phyloP scores from a whole-genome alignment of 2,329 filamentous ascomycete genomes.

The Fusarium graminum region DNA sequence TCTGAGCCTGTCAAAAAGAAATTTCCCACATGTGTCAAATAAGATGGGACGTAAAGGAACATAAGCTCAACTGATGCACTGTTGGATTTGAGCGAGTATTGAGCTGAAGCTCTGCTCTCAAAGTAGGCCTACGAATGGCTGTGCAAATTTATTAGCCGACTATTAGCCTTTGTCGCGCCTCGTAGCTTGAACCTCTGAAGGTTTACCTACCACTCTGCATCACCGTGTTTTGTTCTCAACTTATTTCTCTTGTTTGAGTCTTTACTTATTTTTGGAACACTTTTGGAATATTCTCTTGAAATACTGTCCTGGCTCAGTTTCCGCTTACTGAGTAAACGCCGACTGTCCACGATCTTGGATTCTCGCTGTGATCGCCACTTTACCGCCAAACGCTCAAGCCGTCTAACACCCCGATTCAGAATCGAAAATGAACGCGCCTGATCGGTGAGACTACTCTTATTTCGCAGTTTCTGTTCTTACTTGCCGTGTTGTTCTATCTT shows the following conservation, averaged over 20 bases:
- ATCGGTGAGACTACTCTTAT: slow-evolving; percentile 59
- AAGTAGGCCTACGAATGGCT: slow-evolving; percentile 4
- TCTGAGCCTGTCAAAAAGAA: slow-evolving; percentile 18
- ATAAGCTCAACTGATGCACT: neutral
- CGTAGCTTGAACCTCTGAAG: slow-evolving; percentile 26
- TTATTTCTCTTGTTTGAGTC: slow-evolving; percentile 9
- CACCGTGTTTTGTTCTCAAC: slow-evolving; percentile 33
- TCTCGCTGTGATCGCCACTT: slow-evolving; percentile 35
- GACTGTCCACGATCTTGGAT: slow-evolving; percentile 5
- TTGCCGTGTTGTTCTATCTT: neutral
- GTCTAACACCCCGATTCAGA: slow-evolving; percentile 11
- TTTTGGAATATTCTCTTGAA: neutral
- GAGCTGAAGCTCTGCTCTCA: neutral
- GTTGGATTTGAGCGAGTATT: neutral
- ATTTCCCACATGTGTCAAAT: slow-evolving; percentile 1
- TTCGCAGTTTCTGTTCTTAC: neutral
- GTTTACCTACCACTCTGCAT: slow-evolving; percentile 20
- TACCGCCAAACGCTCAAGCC: slow-evolving; percentile 38
- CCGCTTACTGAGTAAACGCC: neutral
- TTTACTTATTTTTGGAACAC: slow-evolving; percentile 14
- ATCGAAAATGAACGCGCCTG: slow-evolving; percentile 67
- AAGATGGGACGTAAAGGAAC: neutral
- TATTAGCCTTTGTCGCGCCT: slow-evolving; percentile 47
- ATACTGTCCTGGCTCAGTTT: neutral
- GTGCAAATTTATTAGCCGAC: slow-evolving; percentile 47